Evolutionary conservation across 106 monocot species (phyloP).

Genomic region (Amphibolis antarctica): DNA sequence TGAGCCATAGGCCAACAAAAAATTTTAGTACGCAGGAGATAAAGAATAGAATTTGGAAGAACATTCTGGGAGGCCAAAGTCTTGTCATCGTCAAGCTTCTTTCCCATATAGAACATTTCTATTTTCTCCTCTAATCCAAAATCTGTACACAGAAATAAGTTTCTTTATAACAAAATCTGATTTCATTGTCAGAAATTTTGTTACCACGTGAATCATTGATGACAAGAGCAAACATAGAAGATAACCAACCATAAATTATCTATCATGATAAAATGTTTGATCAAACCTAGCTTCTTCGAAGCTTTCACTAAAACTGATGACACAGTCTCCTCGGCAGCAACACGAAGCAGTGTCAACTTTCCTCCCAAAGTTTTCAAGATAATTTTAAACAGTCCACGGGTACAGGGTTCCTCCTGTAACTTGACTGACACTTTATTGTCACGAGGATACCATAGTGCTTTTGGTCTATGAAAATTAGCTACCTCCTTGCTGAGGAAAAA

Average conservation of each 20-base stretch:
- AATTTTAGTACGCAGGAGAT: slow-evolving; percentile 71
- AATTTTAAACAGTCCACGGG: slow-evolving; percentile 52
- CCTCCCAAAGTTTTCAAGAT: slow-evolving; percentile 58
- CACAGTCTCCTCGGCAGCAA: slow-evolving; percentile 56
- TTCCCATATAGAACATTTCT: slow-evolving; percentile 60
- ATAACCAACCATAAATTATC: background rate
- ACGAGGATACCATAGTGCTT: slow-evolving; percentile 86
- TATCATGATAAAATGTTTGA: slow-evolving; percentile 2
- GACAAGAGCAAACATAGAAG: background rate
- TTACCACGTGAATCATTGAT: background rate
- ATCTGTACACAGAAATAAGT: slow-evolving; percentile 36
- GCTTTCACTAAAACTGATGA: slow-evolving; percentile 50
- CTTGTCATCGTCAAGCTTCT: slow-evolving; percentile 66
- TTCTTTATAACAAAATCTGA: background rate
- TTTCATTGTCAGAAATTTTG: background rate
- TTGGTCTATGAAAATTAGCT: slow-evolving; percentile 90
- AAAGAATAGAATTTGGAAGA: slow-evolving; percentile 73
- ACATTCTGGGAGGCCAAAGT: slow-evolving; percentile 56
- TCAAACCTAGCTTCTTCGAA: slow-evolving; percentile 84
- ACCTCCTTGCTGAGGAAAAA: slow-evolving; percentile 78
- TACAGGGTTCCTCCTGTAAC: slow-evolving; percentile 30
- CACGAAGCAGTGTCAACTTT: slow-evolving; percentile 52
- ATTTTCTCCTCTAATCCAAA: slow-evolving; percentile 54
- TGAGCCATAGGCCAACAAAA: slow-evolving; percentile 83
- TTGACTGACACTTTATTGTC: slow-evolving; percentile 54